Evolutionary conservation across 768 basidiomycete species (phyloP).

Genomic region (Boletus reticulatus): DNA sequence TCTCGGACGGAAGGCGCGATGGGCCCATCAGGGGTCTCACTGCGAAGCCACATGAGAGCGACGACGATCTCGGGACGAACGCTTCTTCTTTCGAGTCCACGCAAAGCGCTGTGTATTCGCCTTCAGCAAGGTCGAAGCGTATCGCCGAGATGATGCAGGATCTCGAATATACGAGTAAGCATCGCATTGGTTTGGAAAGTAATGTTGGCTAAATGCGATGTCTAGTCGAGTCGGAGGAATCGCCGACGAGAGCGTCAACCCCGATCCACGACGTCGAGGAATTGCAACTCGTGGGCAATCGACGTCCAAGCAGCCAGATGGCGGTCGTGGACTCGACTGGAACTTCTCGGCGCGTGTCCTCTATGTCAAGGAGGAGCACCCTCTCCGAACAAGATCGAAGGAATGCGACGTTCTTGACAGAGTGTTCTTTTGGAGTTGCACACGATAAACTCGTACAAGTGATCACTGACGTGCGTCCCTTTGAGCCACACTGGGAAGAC

Average conservation of each 20-base stretch:
- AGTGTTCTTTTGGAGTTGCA: conserved; percentile 95
- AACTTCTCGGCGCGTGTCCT: conserved; percentile 42
- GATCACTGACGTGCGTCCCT: conserved; percentile 93
- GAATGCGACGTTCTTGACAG: conserved; percentile 81
- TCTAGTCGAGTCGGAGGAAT: conserved; percentile 41
- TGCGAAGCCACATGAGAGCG: conserved; percentile 35
- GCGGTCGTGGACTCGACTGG: conserved; percentile 18
- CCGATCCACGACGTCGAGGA: conserved; percentile 45
- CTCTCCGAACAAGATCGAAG: conserved; percentile 31
- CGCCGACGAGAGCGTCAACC: conserved; percentile 54
- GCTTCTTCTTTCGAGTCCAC: conserved; percentile 14
- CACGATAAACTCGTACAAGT: conserved; percentile 88
- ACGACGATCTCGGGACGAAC: conserved; percentile 33
- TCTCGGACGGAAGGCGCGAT: conserved; percentile 89
- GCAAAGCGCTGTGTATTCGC: conserved; percentile 35
- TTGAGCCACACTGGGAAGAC: conserved; percentile 92
- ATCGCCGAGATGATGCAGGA: conserved; percentile 79
- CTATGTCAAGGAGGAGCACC: conserved; percentile 42
- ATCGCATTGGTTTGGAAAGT: conserved; percentile 18
- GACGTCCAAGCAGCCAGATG: conserved; percentile 38
- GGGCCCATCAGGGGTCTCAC: conserved; percentile 79
- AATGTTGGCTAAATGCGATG: neutral
- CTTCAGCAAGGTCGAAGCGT: conserved; percentile 72
- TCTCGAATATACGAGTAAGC: conserved; percentile 68
- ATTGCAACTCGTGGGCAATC: conserved; percentile 44